Conservation (phyloP, 2,329 filamentous ascomycete genomes). For the Celoporthe dispersa region DNA sequence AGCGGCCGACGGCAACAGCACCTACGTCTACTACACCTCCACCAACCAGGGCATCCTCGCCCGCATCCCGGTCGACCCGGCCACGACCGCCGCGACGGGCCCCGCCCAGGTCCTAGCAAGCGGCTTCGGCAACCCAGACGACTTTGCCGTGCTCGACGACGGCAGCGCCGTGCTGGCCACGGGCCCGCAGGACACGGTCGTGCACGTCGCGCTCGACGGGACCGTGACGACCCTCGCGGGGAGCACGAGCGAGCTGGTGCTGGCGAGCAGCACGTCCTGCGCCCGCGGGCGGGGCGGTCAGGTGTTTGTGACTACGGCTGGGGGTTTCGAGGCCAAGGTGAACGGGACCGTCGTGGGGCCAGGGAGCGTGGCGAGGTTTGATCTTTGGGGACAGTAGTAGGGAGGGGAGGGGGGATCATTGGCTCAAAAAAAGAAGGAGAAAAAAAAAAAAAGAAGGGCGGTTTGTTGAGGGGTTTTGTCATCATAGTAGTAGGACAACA, state of each 20-base stretch:
- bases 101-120: conserved; percentile 5
- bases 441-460: neutral
- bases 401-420: no score
- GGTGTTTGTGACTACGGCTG: neutral
- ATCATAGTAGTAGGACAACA: neutral
- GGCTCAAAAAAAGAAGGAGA: no score
- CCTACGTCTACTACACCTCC: conserved; percentile 20
- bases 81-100: neutral
- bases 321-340: neutral
- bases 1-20: neutral
- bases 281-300: neutral
- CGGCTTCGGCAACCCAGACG: conserved; percentile 5
- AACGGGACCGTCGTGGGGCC: neutral
- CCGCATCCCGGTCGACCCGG: conserved; percentile 13
- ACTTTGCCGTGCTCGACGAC: conserved; percentile 14
- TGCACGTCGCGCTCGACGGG: conserved; percentile 6
- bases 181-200: neutral
- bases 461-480: neutral
- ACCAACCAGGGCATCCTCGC: conserved; percentile 12
- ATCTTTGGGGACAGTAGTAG: neutral
- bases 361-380: neutral
- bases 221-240: neutral
- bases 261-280: neutral
- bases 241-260: neutral
- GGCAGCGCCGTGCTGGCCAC: neutral